A percentile compares a stretch with the other conserved stretches of the same genome.
Evolutionary conservation across 352 stramenopile genomes (phyloP).

Genomic region (Pythium apleroticum): DNA sequence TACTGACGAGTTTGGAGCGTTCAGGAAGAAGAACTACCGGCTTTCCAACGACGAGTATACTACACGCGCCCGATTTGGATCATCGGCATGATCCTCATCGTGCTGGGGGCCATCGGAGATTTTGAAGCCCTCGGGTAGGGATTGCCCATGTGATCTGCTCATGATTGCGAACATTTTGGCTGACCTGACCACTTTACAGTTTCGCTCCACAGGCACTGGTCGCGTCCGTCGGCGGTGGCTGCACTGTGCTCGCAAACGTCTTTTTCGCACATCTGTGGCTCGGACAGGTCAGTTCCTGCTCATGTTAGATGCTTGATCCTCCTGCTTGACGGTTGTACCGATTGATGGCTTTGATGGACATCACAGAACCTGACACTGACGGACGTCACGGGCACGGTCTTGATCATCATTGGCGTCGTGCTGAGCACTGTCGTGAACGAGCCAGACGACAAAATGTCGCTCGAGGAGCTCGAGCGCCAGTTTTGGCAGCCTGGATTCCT

Average conservation of each 20-base stretch:
- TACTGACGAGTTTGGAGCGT: neutral
- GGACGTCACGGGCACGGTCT: constrained; percentile 66
- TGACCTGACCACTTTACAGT: constrained; percentile 18
- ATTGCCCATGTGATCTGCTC: neutral
- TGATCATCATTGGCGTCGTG: constrained; percentile 84
- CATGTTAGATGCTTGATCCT: too few relatives aligned
- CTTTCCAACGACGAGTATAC: constrained; percentile 70
- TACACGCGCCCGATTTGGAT: constrained; percentile 85
- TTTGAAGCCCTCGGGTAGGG: constrained; percentile 79
- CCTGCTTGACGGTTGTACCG: neutral
- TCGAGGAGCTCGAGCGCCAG: constrained; percentile 75
- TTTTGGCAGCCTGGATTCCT: constrained; percentile 80
- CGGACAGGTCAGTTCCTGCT: constrained; percentile 48
- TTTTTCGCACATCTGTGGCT: constrained; percentile 89
- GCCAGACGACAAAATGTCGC: constrained; percentile 75
- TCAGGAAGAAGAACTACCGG: constrained; percentile 63
- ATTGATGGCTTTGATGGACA: neutral
- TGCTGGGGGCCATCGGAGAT: constrained; percentile 81
- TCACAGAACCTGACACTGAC: constrained; percentile 55
- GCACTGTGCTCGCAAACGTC: constrained; percentile 87
- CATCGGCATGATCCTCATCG: constrained; percentile 74
- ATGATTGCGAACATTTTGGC: neutral
- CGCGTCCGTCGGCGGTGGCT: constrained; percentile 79
- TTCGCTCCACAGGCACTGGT: constrained; percentile 88
- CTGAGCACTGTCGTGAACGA: constrained; percentile 81